Conservation (phyloP, 495 filamentous ascomycete species). For the Sordaria brevicollis region DNA sequence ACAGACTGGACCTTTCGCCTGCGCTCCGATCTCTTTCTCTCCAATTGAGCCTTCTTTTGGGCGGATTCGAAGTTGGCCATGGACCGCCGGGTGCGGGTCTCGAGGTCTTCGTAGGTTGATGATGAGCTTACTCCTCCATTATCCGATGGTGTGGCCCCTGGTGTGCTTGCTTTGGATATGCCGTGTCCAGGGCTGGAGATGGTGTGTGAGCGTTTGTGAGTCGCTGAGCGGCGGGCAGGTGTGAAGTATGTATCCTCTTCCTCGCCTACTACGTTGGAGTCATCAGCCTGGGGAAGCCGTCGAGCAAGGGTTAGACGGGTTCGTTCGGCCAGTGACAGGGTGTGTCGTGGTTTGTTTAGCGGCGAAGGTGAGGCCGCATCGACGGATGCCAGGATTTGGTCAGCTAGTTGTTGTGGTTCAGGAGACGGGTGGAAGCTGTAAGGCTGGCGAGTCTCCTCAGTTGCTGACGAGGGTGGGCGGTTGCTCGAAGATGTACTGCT, state of each 20-base stretch:
- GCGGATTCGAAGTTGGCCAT: constrained; percentile 56
- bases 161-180: background rate
- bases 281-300: constrained; percentile 22
- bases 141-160: background rate
- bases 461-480: background rate
- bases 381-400: constrained; percentile 48
- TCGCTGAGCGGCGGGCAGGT: constrained; percentile 8
- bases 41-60: constrained; percentile 42
- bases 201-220: constrained; percentile 16
- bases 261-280: constrained; percentile 7
- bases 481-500: background rate
- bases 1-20: constrained; percentile 27
- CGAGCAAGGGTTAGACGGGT: constrained; percentile 41
- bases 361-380: constrained; percentile 39
- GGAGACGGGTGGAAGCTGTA: constrained; percentile 14
- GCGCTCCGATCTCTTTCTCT: constrained; percentile 42
- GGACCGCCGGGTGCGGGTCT: constrained; percentile 70
- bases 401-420: constrained; percentile 39
- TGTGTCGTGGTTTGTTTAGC: constrained; percentile 41
- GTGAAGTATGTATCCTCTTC: background rate
- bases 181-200: constrained; percentile 5
- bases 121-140: background rate
- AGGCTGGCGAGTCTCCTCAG: background rate
- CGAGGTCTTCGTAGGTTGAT: constrained; percentile 37
- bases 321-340: constrained; percentile 43